Evolutionary conservation across 148 eudicot genomes (phyloP).

Genomic region (Vaccinium vitisidaea): DNA sequence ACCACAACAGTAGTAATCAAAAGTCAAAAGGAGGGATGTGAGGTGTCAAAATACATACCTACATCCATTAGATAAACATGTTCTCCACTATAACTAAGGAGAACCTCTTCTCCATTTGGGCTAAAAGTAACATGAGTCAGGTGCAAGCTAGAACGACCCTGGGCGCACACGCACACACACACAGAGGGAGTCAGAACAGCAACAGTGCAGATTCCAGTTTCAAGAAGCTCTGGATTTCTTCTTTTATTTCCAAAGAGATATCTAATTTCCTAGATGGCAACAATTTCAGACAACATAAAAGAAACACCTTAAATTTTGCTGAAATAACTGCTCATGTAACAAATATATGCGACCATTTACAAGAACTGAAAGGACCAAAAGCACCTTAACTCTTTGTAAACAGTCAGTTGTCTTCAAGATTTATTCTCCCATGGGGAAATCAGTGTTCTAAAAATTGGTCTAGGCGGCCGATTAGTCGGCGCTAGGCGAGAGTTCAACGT

Average conservation of each 20-base stretch:
- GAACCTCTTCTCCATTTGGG: constrained; percentile 88
- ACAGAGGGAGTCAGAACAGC: constrained; percentile 7
- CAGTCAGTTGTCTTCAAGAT: not conserved
- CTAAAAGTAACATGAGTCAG: constrained; percentile 92
- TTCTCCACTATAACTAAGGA: constrained; percentile 91
- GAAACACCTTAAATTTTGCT: not conserved
- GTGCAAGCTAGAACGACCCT: constrained; percentile 80
- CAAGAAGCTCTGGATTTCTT: not conserved
- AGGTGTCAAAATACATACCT: constrained; percentile 39
- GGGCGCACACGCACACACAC: not conserved
- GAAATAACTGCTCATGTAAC: not conserved
- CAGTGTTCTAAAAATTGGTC: too few relatives aligned
- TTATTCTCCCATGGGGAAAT: not conserved
- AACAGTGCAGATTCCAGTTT: not conserved
- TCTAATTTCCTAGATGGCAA: not conserved
- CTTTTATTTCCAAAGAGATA: not conserved
- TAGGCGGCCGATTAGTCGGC: too few relatives aligned
- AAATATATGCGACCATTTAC: not conserved
- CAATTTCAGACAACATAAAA: not conserved
- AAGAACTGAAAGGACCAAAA: not conserved
- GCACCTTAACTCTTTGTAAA: not conserved
- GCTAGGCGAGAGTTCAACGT: too few relatives aligned
- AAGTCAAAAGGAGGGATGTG: not conserved
- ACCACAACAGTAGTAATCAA: not conserved
- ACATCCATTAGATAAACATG: constrained; percentile 94